Base-by-base conservation (phyloP, 2,329 filamentous ascomycete species). In the Gnomoniopsis sp. region DNA sequence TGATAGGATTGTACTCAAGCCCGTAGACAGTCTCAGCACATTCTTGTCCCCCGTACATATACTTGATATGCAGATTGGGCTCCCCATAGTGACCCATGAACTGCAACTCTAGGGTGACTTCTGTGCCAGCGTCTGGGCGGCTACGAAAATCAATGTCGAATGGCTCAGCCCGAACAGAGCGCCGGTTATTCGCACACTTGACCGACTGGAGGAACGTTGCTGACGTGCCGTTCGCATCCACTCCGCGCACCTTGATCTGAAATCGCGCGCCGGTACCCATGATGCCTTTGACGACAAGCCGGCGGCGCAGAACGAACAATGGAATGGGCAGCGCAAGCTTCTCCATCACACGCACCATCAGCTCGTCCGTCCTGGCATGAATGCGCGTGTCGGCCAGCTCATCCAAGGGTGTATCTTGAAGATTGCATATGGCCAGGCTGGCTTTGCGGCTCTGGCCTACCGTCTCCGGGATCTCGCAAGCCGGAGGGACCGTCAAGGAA, bases 1-100 rank as follows among this genome's bases (percentile, higher is more conserved):
- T 44, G 43, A 6, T 21, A 19, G 43, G 43, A 11, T 22, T 6
- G 19, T 44, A 44, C n/a, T 44, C 43, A 19, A 44, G 19, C 2
- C 43, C 43, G 19, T 19, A 44, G 17, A 44, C 43, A n/a, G 43
- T 19, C n/a, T 44, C 43, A 10, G 19, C 43, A 19, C 43, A 19
- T 11, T 19, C 43, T 11, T 63, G 58, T 3, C 43, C 60, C 0
- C 48, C 47, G 23, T 66, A 65, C 17, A 57, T 53, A 49, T 68
- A 65, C 4, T 33, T 46, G 1, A 69, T 53, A 21, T 72, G 68
- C 38, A 78, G 50, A 41, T 74, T 74, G 0, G 76, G 76, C 62
- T 79, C 77, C 2, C 70, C 69, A 33, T 79, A 79, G 53, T 79
- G 71, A 0, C 77, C 76, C 74, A 79, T 79, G 11, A 79, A 79